Conservation (phyloP, 2,329 filamentous ascomycete genomes). For the Aureobasidium mangrovei region DNA sequence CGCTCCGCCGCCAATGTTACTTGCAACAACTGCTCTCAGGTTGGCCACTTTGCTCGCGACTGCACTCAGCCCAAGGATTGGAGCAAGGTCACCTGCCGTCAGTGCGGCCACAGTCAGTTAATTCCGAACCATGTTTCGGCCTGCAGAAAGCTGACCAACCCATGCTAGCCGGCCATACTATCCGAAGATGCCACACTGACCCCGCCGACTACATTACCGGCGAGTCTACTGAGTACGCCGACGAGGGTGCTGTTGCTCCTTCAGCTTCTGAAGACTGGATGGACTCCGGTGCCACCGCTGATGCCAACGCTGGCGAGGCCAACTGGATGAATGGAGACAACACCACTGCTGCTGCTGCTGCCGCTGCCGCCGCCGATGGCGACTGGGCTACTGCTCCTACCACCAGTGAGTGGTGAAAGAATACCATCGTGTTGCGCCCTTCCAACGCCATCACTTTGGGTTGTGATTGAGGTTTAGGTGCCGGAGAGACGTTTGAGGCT, state of each 20-base stretch:
- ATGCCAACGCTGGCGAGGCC: not conserved
- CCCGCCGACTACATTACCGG: not conserved
- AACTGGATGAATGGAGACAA: not conserved
- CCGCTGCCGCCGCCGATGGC: not conserved
- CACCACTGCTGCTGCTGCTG: not conserved
- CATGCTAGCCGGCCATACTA: not conserved
- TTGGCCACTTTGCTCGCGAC: conserved; percentile 53
- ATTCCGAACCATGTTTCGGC: no score
- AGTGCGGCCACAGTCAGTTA: conserved; percentile 27
- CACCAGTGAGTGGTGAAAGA: not conserved
- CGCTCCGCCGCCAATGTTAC: conserved; percentile 25
- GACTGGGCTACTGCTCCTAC: conserved; percentile 2
- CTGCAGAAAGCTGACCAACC: not conserved
- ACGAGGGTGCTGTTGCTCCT: not conserved
- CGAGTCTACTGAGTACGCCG: not conserved
- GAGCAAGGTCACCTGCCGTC: conserved; percentile 35
- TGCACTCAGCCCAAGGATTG: conserved; percentile 51
- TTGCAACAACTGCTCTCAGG: conserved; percentile 39
- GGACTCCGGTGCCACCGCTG: not conserved
- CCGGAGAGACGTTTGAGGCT: no score
- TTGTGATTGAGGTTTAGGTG: no score
- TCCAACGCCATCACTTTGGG: no score
- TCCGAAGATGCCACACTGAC: not conserved
- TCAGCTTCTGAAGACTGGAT: not conserved
- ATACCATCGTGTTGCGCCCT: no score